Conservation (phyloP, 2,329 filamentous ascomycete species). For the Geosmithia flava region DNA sequence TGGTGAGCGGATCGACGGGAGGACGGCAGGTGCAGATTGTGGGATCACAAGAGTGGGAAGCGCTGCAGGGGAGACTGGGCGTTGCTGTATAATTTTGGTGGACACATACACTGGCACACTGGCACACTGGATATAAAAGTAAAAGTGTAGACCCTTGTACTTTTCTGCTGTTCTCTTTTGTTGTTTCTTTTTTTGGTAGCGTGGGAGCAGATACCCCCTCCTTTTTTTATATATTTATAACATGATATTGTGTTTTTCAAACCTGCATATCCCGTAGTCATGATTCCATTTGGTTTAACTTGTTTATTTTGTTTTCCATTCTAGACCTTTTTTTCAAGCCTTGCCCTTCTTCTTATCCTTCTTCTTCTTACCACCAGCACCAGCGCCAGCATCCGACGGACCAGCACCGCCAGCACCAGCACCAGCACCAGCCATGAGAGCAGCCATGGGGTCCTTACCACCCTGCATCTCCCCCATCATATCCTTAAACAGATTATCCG, state of each 20-base stretch:
- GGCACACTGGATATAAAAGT: neutral
- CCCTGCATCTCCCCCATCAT: slow-evolving; percentile 88
- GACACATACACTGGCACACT: neutral
- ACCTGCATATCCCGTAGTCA: neutral
- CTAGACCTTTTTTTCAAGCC: slow-evolving; percentile 2
- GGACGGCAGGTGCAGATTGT: slow-evolving; percentile 34
- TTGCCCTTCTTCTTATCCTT: slow-evolving; percentile 40
- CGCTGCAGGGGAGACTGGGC: slow-evolving; percentile 30
- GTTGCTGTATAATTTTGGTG: slow-evolving; percentile 15
- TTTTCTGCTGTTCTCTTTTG: neutral
- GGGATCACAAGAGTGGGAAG: slow-evolving; percentile 43
- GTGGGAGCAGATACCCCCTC: slow-evolving; percentile 2
- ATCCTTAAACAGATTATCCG: slow-evolving; percentile 88
- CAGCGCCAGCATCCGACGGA: slow-evolving; percentile 5
- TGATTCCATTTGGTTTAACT: neutral
- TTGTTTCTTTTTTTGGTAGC: neutral
- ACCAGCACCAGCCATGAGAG: slow-evolving; percentile 20
- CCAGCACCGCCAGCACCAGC: slow-evolving; percentile 9
- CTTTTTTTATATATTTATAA: neutral
- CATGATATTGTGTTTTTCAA: neutral
- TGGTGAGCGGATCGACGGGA: slow-evolving; percentile 16
- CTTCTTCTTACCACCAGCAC: slow-evolving; percentile 22
- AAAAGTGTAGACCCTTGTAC: neutral
- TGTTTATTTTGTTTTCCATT: neutral
- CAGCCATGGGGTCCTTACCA: slow-evolving; percentile 31